Evolutionary conservation across 129 eudicot species (phyloP), one percentile per base, ranked within the genome.

Genomic region (Gnaphalium uliginosum): DNA sequence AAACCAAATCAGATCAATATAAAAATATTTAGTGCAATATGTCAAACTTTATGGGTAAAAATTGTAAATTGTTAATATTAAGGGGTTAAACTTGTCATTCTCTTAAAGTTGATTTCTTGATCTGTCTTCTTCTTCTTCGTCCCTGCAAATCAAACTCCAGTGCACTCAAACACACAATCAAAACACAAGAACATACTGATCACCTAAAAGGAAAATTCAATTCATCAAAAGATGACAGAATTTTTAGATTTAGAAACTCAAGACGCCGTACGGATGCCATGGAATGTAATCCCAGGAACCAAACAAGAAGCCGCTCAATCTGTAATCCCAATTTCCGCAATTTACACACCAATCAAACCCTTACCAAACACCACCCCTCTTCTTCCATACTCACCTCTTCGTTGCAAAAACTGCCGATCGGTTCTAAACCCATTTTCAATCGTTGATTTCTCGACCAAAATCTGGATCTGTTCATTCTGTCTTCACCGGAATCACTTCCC

Each of bases 301-400:
- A 94, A 89, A 78, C 83, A 83, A 61, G 92, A 87, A 72, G 83
- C 93, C 59, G 82, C 87, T 29, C 85, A 89, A 74, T 86, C 85
- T 73, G 76, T 83, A 10, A 87, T 94, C 69, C 99, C 97, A 25
- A 81, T 94, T 76, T 87, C 99, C 77, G 96, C 93, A 59, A 76
- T 94, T 64, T 94, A 94, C 93, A 94, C 99, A 1, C 98, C 98
- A 5, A 79, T 94, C 77, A 94, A 90, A 77, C 98, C 97, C 74
- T 80, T 94, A 39, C 90, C 96, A 1, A 10, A 22, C 1, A 6
- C 77, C 65, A 62, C 83, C 30, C 96, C 92, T 13, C 79, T 83
- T 62, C 90, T 94, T 72, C 97, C 96, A 1, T 94, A 94, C 87
- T 32, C 97, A 2, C 96, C 98, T 11, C 90, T 94, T 26, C 98